Conservation (phyloP, 495 filamentous ascomycete genomes). For the Penicillium fimorum region DNA sequence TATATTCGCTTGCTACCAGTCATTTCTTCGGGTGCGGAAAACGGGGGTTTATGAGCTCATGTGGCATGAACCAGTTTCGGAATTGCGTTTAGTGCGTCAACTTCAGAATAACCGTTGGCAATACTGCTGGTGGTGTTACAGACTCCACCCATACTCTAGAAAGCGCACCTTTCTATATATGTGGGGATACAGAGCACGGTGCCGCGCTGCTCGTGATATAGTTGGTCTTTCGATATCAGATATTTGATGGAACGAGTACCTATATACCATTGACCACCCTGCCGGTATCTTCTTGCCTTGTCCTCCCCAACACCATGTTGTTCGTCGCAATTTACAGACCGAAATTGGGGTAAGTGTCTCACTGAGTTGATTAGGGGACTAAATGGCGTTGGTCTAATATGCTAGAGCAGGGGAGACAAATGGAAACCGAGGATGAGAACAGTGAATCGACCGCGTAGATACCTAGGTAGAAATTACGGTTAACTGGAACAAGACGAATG, state of each 20-base stretch:
- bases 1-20: not conserved
- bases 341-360: not conserved
- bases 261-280: not conserved
- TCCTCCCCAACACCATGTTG: not conserved
- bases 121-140: not conserved
- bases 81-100: not conserved
- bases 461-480: not conserved
- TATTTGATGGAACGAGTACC: not conserved
- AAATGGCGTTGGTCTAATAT: not conserved
- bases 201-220: not conserved
- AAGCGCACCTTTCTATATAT: not conserved
- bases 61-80: not conserved
- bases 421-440: not conserved
- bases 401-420: not conserved
- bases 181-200: not conserved
- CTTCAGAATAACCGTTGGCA: not conserved
- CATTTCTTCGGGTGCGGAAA: not conserved
- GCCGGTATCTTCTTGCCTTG: not conserved
- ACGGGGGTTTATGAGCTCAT: not conserved
- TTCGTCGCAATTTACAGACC: not conserved
- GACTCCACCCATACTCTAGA: not conserved
- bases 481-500: not conserved
- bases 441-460: not conserved
- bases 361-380: not conserved
- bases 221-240: not conserved